Evolutionary conservation across 805 yeast species (phyloP), one percentile per base, ranked within the genome.

Genomic region (Teunomyces stri): DNA sequence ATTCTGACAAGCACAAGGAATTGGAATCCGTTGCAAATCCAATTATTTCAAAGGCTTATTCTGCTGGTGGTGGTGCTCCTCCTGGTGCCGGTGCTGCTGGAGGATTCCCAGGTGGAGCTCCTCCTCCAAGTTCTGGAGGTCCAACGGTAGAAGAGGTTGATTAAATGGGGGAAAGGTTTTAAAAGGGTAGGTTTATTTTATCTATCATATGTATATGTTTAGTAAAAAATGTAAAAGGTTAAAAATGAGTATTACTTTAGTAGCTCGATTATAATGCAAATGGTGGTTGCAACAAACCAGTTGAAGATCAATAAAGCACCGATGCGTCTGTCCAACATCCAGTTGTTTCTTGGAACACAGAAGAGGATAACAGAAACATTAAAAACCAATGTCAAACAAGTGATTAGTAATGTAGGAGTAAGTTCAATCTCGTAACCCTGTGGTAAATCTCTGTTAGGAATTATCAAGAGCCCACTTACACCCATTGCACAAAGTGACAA

Each of bases 401-500:
- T 56, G 11, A 62, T 50, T 1, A 47, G 31, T n/a, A 67, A 49
- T 4, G 68, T 64, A 9, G 43, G 43, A 5, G 61, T 57, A 5
- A 48, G 37, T 12, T 58, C 57, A 11, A 62, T 48, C 18, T 42
- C 42, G 46, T 54, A 56, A 2, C 59, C 59, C 41, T n/a, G 42
- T 42, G 21, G 13, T 15, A 51, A 46, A 18, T 37, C 36, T 22
- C 46, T 48, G 2, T 49, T 46, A 3, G 53, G 43, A 2, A 60
- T 42, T 4, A 58, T 31, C 5, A 66, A 28, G 29, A 88, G 50
- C 0, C 92, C 90, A 54, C 87, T 85, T 4, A 85, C 58, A 0
- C 97, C 97, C 50, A 92, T 68, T 0, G 97, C 96, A 34, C 91
- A 72, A 9, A 94, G 69, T 45, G 90, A 85, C 36, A 94, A 63